Percentiles rank a stretch among this genome's conserved stretches.
Evolutionary conservation across 2,329 filamentous ascomycete genomes (phyloP).

Genomic region (Pyrenochaeta sp.): DNA sequence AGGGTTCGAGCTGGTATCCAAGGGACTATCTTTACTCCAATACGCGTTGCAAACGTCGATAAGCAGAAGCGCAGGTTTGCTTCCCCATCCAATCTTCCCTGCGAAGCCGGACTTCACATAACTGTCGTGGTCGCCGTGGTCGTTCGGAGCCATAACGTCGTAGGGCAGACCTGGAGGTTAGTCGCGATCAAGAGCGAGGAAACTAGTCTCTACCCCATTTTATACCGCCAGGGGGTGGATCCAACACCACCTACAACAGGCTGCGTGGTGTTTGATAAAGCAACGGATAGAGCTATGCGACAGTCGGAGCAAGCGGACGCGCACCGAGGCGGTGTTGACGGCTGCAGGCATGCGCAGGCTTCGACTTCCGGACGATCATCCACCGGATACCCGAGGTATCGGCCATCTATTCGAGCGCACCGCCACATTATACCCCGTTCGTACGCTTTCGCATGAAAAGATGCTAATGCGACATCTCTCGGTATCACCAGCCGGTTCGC

Average conservation of each 20-base stretch:
- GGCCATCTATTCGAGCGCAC: conserved; percentile 31
- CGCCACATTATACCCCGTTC: conserved; percentile 23
- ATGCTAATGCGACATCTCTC: conserved; percentile 18
- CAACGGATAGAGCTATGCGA: conserved; percentile 18
- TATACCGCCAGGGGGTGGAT: conserved; percentile 12
- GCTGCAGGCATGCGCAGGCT: conserved; percentile 32
- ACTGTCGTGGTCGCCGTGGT: conserved; percentile 29
- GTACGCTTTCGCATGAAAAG: conserved; percentile 15
- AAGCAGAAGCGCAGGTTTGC: conserved; percentile 53
- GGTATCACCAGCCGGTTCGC: conserved; percentile 15
- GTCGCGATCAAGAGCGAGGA: conserved; percentile 14
- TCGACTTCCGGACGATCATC: conserved; percentile 35
- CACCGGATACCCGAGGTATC: conserved; percentile 40
- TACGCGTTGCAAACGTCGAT: conserved; percentile 60
- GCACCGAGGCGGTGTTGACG: conserved; percentile 22
- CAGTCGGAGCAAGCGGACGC: conserved; percentile 25
- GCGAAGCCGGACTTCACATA: conserved; percentile 51
- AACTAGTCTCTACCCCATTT: conserved; percentile 11
- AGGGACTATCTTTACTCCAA: conserved; percentile 54
- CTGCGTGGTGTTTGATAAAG: conserved; percentile 10
- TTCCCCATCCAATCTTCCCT: conserved; percentile 56
- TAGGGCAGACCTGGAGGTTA: conserved; percentile 14
- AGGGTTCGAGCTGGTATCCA: conserved; percentile 52
- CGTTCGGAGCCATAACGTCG: conserved; percentile 29
- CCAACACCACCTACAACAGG: conserved; percentile 10